These are phyloP conservation scores for Actinomucor elegans DNA, from an alignment of 371 early-diverging fungal genomes.

Conservation along the genomic window DNA sequence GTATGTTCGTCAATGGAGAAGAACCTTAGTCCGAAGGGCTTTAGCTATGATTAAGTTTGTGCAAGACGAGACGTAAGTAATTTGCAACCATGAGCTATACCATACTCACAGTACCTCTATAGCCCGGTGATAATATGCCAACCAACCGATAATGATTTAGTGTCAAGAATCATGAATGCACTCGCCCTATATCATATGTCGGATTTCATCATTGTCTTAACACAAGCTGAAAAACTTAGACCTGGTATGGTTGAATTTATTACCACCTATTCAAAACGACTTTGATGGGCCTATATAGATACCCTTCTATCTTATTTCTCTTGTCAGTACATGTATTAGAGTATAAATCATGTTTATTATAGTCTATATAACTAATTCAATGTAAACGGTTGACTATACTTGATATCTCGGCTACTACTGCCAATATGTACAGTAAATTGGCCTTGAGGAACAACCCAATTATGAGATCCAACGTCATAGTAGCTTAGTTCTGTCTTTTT, in stretches of 20 bases:
- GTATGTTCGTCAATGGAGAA: constrained; percentile 58
- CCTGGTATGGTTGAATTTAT: constrained; percentile 50
- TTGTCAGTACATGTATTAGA: too few species aligned
- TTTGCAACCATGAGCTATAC: background rate
- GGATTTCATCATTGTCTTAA: constrained; percentile 53
- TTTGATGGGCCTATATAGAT: constrained; percentile 22
- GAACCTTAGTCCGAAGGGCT: constrained; percentile 44
- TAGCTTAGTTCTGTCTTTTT: constrained; percentile 36
- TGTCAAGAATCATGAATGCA: constrained; percentile 31
- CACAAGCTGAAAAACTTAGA: constrained; percentile 55
- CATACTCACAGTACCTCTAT: background rate
- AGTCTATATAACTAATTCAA: background rate
- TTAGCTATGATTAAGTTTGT: constrained; percentile 53
- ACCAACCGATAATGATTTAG: constrained; percentile 22
- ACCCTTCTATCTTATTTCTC: constrained; percentile 8
- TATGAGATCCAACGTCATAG: constrained; percentile 32
- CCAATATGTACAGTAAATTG: constrained; percentile 48
- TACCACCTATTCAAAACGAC: constrained; percentile 13
- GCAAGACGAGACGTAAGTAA: constrained; percentile 49
- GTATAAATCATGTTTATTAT: too few species aligned
- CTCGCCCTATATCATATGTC: constrained; percentile 27
- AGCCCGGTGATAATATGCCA: constrained; percentile 20
- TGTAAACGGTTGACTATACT: constrained; percentile 14
- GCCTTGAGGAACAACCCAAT: constrained; percentile 50
- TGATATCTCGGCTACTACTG: constrained; percentile 50